Evolutionary conservation across 2,329 filamentous ascomycete genomes (phyloP).

Genomic region (Aspergillus uvarum): DNA sequence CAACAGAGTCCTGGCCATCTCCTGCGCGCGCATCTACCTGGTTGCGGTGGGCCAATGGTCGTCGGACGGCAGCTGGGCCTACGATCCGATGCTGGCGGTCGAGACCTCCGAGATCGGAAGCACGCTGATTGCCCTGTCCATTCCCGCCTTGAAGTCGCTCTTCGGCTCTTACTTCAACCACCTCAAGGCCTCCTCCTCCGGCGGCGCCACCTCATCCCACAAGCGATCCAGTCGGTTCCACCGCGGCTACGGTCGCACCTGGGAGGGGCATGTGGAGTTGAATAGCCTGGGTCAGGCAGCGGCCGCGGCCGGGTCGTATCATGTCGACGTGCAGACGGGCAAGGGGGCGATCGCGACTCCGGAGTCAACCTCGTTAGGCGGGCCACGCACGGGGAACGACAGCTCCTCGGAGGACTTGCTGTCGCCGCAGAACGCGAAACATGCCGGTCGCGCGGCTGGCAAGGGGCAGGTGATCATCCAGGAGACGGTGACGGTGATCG

Average conservation of each 20-base stretch:
- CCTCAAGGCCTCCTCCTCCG: neutral
- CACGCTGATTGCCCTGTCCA: slow-evolving; percentile 53
- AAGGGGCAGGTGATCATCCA: no score
- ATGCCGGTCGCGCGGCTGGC: neutral
- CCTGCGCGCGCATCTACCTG: slow-evolving; percentile 48
- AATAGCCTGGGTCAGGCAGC: neutral
- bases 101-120: slow-evolving; percentile 54
- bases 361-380: neutral
- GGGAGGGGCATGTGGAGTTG: neutral
- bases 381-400: neutral
- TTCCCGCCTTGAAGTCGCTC: slow-evolving; percentile 53
- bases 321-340: neutral
- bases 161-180: slow-evolving; percentile 27
- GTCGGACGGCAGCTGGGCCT: slow-evolving; percentile 52
- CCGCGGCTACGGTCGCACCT: neutral
- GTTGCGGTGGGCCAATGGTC: slow-evolving; percentile 50
- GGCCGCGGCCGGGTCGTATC: neutral
- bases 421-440: neutral
- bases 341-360: neutral
- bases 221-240: neutral
- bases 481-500: no score
- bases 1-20: slow-evolving; percentile 52
- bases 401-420: neutral
- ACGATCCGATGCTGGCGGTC: slow-evolving; percentile 52
- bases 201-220: neutral